These are phyloP conservation scores for Clathrus columnatus DNA, from an alignment of 768 basidiomycete species.

Conservation along the genomic window DNA sequence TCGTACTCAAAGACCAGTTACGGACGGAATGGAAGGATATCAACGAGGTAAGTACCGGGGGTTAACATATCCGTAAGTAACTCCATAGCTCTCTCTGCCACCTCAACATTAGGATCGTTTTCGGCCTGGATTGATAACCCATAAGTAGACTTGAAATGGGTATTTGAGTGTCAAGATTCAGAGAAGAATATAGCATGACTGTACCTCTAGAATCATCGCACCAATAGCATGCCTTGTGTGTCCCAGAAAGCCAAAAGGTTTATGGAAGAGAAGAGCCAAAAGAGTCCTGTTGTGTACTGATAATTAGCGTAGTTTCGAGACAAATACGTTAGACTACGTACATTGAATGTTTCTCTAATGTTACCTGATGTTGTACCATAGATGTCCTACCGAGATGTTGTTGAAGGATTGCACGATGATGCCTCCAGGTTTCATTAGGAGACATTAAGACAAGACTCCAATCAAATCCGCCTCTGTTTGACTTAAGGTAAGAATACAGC, in stretches of 20 bases:
- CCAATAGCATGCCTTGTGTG: constrained; percentile 5
- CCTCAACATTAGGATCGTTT: constrained; percentile 28
- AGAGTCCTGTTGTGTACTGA: neutral
- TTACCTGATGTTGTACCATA: constrained; percentile 2
- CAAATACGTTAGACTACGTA: neutral
- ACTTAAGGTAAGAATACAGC: neutral
- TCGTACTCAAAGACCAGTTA: neutral
- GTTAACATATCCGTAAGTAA: constrained; percentile 21
- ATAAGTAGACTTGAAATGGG: constrained; percentile 25
- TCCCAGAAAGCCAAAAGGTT: neutral
- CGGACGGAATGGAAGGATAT: constrained; percentile 12
- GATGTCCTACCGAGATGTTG: constrained; percentile 12
- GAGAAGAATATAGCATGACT: neutral
- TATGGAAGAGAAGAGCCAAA: neutral
- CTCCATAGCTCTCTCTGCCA: constrained; percentile 22
- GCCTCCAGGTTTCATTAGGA: constrained; percentile 13
- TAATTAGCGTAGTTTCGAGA: neutral
- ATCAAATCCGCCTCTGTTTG: constrained; percentile 5
- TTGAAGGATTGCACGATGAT: constrained; percentile 13
- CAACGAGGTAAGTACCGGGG: constrained; percentile 27
- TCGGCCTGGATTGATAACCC: constrained; percentile 29
- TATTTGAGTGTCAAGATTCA: neutral
- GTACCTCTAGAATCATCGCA: constrained; percentile 8
- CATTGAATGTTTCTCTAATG: constrained; percentile 4
- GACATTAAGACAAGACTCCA: constrained; percentile 6